These are phyloP conservation scores for Hyaloscypha bicolor DNA, from an alignment of 495 filamentous ascomycete genomes.

Conservation along the genomic window DNA sequence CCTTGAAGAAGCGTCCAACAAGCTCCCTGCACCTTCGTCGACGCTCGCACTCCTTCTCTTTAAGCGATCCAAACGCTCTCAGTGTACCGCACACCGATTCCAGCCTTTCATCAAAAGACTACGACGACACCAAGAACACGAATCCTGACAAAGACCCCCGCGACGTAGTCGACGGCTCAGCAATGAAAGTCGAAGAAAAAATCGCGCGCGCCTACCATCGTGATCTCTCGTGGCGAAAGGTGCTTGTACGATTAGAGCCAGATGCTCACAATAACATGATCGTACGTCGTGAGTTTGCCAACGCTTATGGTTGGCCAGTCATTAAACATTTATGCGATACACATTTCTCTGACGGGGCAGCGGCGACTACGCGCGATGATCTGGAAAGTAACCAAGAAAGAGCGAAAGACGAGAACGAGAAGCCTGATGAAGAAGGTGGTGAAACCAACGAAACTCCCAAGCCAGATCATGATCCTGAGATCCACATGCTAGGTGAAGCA, in stretches of 20 bases:
- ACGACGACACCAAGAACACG: conserved; percentile 33
- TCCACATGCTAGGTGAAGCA: conserved; percentile 22
- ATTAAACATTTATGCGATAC: conserved; percentile 91
- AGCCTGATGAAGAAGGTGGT: conserved; percentile 41
- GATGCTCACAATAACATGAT: conserved; percentile 99
- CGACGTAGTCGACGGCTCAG: conserved; percentile 54
- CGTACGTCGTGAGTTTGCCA: conserved; percentile 92
- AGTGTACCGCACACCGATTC: conserved; percentile 17
- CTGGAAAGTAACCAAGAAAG: conserved; percentile 43
- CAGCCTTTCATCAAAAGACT: conserved; percentile 27
- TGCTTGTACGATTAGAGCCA: conserved; percentile 90
- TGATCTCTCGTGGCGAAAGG: conserved; percentile 91
- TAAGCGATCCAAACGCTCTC: conserved; percentile 1
- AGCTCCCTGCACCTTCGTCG: conserved; percentile 16
- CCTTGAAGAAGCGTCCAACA: conserved; percentile 53
- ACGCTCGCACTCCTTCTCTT: not conserved
- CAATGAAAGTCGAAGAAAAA: conserved; percentile 93
- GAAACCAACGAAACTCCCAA: conserved; percentile 36
- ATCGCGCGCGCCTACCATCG: conserved; percentile 94
- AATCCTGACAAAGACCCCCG: conserved; percentile 35
- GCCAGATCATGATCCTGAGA: not conserved
- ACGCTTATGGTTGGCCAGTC: conserved; percentile 97
- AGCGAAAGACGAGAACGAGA: conserved; percentile 40
- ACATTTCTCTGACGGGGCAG: conserved; percentile 76
- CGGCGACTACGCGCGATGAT: conserved; percentile 61